Evolutionary conservation across 2,329 filamentous ascomycete species (phyloP).

Genomic region (Nigrospora oryzae): DNA sequence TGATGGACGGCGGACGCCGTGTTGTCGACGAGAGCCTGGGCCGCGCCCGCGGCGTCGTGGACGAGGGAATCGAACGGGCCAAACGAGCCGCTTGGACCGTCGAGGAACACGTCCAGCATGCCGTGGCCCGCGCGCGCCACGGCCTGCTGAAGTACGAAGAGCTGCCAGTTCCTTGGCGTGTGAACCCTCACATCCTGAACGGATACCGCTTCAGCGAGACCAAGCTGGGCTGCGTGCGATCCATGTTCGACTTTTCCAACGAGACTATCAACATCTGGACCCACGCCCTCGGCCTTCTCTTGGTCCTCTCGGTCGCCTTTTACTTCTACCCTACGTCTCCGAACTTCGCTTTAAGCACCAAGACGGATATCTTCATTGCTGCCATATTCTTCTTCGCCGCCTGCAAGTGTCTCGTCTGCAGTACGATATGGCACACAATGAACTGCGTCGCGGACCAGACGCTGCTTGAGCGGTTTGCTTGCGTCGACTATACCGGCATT

Average conservation of each 20-base stretch:
- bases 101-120: constrained; percentile 75
- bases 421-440: constrained; percentile 97
- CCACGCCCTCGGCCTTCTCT: constrained; percentile 78
- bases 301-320: constrained; percentile 83
- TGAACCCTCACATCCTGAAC: constrained; percentile 85
- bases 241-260: constrained; percentile 79
- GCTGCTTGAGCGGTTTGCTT: constrained; percentile 90
- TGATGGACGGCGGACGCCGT: constrained; percentile 71
- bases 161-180: constrained; percentile 82
- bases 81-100: constrained; percentile 72
- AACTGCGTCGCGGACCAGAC: constrained; percentile 87
- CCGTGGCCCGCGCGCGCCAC: constrained; percentile 64
- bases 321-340: constrained; percentile 89
- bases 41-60: constrained; percentile 66
- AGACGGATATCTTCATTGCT: constrained; percentile 82
- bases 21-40: constrained; percentile 74
- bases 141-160: constrained; percentile 85
- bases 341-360: constrained; percentile 81
- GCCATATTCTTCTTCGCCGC: constrained; percentile 95
- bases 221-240: constrained; percentile 80
- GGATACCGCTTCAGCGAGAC: constrained; percentile 94
- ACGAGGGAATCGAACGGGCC: constrained; percentile 77
- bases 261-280: constrained; percentile 98
- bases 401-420: constrained; percentile 90
- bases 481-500: constrained; percentile 97